Percentiles rank a stretch among this genome's conserved stretches.
These are phyloP conservation scores for Cladosporium velox DNA, from an alignment of 2,329 filamentous ascomycete genomes.

Conservation along the genomic window DNA sequence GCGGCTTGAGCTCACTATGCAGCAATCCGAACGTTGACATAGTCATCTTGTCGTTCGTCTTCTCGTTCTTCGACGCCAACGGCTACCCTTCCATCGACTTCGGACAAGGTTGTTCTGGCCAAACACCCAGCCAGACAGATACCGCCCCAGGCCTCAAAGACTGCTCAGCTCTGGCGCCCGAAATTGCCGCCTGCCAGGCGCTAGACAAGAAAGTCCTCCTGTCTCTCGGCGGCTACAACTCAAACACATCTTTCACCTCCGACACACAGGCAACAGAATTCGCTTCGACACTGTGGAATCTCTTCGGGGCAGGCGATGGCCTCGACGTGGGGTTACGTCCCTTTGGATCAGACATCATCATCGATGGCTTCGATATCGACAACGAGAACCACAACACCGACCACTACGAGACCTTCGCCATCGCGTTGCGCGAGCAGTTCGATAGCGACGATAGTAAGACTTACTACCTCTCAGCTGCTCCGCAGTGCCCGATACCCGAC, in stretches of 20 bases:
- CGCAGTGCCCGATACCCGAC: constrained; percentile 50
- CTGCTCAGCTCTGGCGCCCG: constrained; percentile 43
- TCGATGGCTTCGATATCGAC: constrained; percentile 59
- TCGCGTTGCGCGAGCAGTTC: constrained; percentile 38
- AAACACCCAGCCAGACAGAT: constrained; percentile 31
- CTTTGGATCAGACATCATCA: constrained; percentile 44
- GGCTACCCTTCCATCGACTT: constrained; percentile 38
- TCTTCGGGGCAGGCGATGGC: constrained; percentile 38
- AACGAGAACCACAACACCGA: constrained; percentile 42
- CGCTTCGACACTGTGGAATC: constrained; percentile 38
- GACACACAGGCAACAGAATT: constrained; percentile 35
- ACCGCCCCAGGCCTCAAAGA: constrained; percentile 42
- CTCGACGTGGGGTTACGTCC: constrained; percentile 41
- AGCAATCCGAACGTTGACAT: constrained; percentile 55
- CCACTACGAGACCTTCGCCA: constrained; percentile 36
- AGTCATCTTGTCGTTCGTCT: constrained; percentile 59
- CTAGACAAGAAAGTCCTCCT: constrained; percentile 50
- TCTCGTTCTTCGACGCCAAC: constrained; percentile 52
- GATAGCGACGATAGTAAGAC: constrained; percentile 35
- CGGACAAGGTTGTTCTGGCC: constrained; percentile 41
- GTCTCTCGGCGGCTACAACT: constrained; percentile 45
- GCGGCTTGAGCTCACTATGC: constrained; percentile 53
- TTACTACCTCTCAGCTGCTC: constrained; percentile 54
- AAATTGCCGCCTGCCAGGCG: constrained; percentile 48
- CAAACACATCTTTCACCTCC: constrained; percentile 34